Evolutionary conservation across 2,329 filamentous ascomycete species (phyloP), one percentile per base, ranked within the genome.

Genomic region (Raffaelea arxii): DNA sequence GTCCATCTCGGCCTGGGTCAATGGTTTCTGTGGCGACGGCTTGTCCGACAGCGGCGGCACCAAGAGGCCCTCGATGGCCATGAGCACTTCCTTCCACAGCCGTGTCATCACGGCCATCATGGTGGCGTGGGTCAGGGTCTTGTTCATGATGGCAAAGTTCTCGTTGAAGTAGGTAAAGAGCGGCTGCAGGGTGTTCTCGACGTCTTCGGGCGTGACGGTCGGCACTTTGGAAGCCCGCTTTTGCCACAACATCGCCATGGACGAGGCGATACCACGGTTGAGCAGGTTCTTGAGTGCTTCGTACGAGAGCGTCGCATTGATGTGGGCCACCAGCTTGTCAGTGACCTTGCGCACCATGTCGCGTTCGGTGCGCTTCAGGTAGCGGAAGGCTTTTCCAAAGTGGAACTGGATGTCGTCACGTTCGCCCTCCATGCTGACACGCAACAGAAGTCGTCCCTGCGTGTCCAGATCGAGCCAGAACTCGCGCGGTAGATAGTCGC

Each of bases 311-410:
- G 86, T 91, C 49, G 87, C 77, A 55, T 87, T 90, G 65, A 98
- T 98, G 61, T 96, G 94, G 46, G 88, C 80, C 41, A 89, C 91
- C 43, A 98, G 82, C 87, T 98, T 98, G 68, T 97, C 92, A 7
- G 92, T 97, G 58, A 97, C 92, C 66, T 90, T 94, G 51, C 92
- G 80, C 46, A 94, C 94, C 92, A 98, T 98, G 63, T 98, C 92
- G 58, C 91, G 79, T 67, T 98, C 91, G 1, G 91, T 94, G 54
- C 92, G 80, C 72, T 97, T 97, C 55, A 98, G 72, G 50, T 91
- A 88, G 41, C 92, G 79, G 69, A 98, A 98, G 23, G 92, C 86
- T 66, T 96, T 97, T 56, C 90, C 92, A 64, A 97, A 97, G 60
- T 96, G 91, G 64, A 98, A 98, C 58, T 96, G 87, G 49, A 98